A percentile compares a stretch with the other conserved stretches of the same genome.
These are phyloP conservation scores for Pseudogymnoascus sp. DNA, from an alignment of 2,329 filamentous ascomycete species.

Conservation along the genomic window DNA sequence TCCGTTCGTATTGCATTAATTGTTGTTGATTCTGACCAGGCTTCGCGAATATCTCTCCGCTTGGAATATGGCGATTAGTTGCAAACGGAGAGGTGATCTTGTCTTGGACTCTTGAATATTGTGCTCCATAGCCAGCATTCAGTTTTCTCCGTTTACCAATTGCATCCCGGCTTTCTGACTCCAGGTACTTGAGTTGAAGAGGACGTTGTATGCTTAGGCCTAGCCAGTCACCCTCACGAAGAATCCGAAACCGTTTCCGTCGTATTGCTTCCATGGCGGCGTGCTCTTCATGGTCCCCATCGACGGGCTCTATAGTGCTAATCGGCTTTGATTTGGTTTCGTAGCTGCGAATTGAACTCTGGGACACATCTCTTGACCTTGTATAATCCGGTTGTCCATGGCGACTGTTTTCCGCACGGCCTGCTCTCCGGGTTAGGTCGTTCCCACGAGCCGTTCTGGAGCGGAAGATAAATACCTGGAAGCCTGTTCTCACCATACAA, in stretches of 20 bases:
- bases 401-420: neutral
- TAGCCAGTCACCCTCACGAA: slow-evolving; percentile 25
- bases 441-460: neutral
- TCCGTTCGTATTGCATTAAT: neutral
- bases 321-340: neutral
- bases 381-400: neutral
- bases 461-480: neutral
- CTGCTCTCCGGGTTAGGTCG: neutral
- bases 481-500: neutral
- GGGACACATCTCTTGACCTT: neutral
- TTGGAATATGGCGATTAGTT: neutral
- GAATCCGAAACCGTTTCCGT: slow-evolving; percentile 22
- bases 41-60: neutral
- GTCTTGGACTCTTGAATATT: slow-evolving; percentile 16
- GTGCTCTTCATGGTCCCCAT: slow-evolving; percentile 4
- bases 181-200: slow-evolving; percentile 17
- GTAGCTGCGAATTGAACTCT: neutral
- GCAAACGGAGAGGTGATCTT: slow-evolving; percentile 16
- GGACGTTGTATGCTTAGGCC: slow-evolving; percentile 22
- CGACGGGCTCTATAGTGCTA: neutral
- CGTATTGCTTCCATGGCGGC: slow-evolving; percentile 14
- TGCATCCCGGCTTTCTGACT: slow-evolving; percentile 17
- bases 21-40: neutral
- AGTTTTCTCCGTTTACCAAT: slow-evolving; percentile 23
- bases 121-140: slow-evolving; percentile 17